Evolutionary conservation across 108 stramenopile genomes (phyloP).

Genomic region (Discostella stelligeroides): DNA sequence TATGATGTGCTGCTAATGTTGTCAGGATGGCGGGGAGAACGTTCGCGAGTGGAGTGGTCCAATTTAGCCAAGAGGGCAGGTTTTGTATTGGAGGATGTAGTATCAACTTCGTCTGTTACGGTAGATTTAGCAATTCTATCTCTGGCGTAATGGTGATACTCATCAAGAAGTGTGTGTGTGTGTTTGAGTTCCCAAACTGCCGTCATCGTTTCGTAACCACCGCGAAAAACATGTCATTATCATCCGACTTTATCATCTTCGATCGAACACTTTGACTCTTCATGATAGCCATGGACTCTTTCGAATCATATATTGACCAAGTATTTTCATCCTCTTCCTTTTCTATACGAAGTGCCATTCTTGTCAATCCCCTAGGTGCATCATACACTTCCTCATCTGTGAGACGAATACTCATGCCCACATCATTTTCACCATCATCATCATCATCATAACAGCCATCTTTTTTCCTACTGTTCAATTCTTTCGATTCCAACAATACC

Average conservation of each 20-base stretch:
- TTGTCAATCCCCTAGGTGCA: slow-evolving; percentile 44
- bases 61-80: slow-evolving; percentile 38
- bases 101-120: slow-evolving; percentile 40
- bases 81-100: slow-evolving; percentile 34
- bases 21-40: slow-evolving; percentile 39
- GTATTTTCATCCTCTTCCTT: slow-evolving; percentile 16
- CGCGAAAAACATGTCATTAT: slow-evolving; percentile 32
- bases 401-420: background rate
- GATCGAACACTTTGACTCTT: slow-evolving; percentile 26
- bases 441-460: background rate
- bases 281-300: slow-evolving; percentile 41
- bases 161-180: background rate
- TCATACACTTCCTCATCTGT: slow-evolving; percentile 53
- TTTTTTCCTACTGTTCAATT: background rate
- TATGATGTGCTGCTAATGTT: slow-evolving; percentile 49
- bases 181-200: background rate
- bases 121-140: slow-evolving; percentile 42
- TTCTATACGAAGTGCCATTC: slow-evolving; percentile 41
- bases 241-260: slow-evolving; percentile 33
- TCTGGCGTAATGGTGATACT: slow-evolving; percentile 1
- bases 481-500: slow-evolving; percentile 41
- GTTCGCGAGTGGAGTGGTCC: slow-evolving; percentile 41
- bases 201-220: slow-evolving; percentile 37
- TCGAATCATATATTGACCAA: slow-evolving; percentile 23
- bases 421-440: background rate